Evolutionary conservation across 2,329 filamentous ascomycete genomes (phyloP), one percentile per base, ranked within the genome.

Genomic region (Xylariaceae sp.): DNA sequence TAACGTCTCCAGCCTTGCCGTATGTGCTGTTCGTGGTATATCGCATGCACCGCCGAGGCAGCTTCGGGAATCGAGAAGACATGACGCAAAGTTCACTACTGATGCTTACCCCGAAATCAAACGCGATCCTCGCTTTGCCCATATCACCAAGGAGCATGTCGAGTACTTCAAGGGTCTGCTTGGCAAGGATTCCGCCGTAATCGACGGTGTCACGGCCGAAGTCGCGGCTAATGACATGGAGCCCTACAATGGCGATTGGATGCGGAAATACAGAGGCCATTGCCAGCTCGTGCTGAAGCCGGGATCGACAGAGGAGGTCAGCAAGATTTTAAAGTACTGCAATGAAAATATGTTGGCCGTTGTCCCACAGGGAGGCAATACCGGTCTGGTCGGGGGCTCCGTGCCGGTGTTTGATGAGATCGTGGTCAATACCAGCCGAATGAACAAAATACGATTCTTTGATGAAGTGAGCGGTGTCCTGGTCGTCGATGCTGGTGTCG

Each of bases 341-440:
- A 98, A 98, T 74, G 88, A 96, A 66, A 88, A 93, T 67, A 86
- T 87, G 77, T 83, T 99, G 61, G 95, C 95, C 20, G 93, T 99
- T 2, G 95, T 98, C 43, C 95, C 95, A 0, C 95, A 99, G 76
- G 96, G 96, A 63, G 95, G 95, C 54, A 99, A 99, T 75, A 96
- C 95, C 2, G 96, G 95, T 6, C 82, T 99, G 32, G 95, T 99
- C 1, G 96, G 95, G 55, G 95, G 95, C 47, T 96, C 91, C 0
- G 90, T 99, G 23, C 95, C 96, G 1, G 92, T 99, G 19, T 99
- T 98, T 71, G 96, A 99, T 72, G 96, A 99, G 80, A 96, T 99
- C 65, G 90, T 99, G 67, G 83, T 99, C 78, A 96, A 88, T 75
- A 87, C 95, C 72, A 83, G 85, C 64, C 89, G 91, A 62, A 95